Base-by-base conservation (phyloP, 768 basidiomycete species). In the Tricholoma terreum region DNA sequence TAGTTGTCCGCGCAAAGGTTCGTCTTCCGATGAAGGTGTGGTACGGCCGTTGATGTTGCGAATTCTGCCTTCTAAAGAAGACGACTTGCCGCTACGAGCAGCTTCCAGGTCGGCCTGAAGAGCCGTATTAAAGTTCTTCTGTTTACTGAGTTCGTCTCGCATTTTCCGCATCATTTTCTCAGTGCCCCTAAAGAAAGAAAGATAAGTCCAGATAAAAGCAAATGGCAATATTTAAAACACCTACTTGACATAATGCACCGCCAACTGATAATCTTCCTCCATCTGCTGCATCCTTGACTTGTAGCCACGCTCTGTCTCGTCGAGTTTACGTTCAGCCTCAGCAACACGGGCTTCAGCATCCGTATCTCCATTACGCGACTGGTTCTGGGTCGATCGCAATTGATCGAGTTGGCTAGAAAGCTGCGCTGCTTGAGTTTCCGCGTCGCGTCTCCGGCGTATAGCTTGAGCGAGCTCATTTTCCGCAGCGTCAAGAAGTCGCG, bases 121-220 rank as follows among this genome's bases (percentile, higher is more conserved):
- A 56, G 80, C 77, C 43, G 85, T 77, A 67, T 94, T 95, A 45
- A 86, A 72, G 48, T 79, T 79, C 75, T 97, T 98, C 73, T 96
- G 92, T 75, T 90, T 95, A 62, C 83, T 89, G 56, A 98, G 75
- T 67, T 98, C 97, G 56, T 95, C 96, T 72, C 94, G 92, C 88
- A 98, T 92, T 63, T 89, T 85, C 63, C 94, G 86, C 79, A 98
- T 90, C 86, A 98, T 94, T 75, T 95, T 97, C 73, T 98, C 97
- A 1, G 95, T 98, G 45, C 93, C 93, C 81, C 92, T 94, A 67
- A 21, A 58, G 59, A 33, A 61, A 27, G 24, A 58, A 55, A 34
- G 34, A n/a, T 65, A 56, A 34, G 30, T 61, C 65, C 31, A 66
- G 46, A 21, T 40, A 1, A 27, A 51, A 55, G 52, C 6, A 36